Conservation (phyloP, 2,329 filamentous ascomycete genomes). For the Colletotrichum cereale region DNA sequence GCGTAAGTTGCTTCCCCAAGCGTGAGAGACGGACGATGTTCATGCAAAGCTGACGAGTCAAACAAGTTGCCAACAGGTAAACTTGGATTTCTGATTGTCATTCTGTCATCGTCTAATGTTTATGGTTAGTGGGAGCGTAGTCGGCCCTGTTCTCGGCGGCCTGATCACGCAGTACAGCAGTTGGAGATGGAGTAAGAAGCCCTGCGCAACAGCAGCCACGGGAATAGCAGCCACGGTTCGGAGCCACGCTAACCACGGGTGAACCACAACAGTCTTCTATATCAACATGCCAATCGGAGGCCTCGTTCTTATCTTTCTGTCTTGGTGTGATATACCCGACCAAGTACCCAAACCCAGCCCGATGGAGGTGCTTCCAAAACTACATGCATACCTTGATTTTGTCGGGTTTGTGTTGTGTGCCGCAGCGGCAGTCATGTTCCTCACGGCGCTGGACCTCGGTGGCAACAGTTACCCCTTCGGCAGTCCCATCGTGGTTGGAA, state of each 20-base stretch:
- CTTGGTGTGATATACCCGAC: constrained; percentile 54
- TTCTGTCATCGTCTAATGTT: not conserved
- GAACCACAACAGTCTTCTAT: constrained; percentile 50
- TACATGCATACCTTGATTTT: constrained; percentile 53
- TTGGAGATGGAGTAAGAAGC: constrained; percentile 57
- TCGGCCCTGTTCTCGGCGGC: constrained; percentile 58
- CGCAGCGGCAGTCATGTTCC: constrained; percentile 47
- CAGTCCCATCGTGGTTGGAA: constrained; percentile 42
- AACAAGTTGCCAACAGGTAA: constrained; percentile 48
- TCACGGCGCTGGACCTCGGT: constrained; percentile 51
- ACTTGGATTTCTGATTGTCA: not conserved
- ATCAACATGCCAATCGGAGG: constrained; percentile 54
- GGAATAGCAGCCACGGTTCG: not conserved
- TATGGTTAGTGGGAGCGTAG: constrained; percentile 52
- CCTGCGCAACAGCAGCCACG: not conserved
- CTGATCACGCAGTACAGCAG: constrained; percentile 51
- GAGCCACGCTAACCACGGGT: not conserved
- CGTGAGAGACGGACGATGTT: too few species aligned
- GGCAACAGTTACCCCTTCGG: constrained; percentile 48
- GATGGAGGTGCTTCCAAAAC: constrained; percentile 47
- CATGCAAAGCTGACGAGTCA: not conserved
- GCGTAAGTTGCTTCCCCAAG: not conserved
- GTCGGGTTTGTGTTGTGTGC: constrained; percentile 45
- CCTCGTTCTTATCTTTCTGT: constrained; percentile 49
- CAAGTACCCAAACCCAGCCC: constrained; percentile 44